Evolutionary conservation across 768 basidiomycete genomes (phyloP), one percentile per base, ranked within the genome.

Genomic region (Hericium coralloides): DNA sequence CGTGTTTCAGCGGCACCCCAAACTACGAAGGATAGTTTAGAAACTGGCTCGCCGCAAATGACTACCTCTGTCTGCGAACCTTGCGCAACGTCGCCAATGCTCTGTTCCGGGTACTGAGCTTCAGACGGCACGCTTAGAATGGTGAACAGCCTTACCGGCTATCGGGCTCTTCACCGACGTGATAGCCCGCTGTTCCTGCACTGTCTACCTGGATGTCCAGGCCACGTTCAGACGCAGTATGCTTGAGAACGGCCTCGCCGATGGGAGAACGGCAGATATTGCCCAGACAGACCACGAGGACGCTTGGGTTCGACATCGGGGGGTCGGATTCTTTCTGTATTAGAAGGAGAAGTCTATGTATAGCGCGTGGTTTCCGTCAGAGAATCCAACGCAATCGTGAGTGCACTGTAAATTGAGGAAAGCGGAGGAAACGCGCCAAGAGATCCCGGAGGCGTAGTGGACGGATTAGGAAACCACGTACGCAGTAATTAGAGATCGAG

Each of bases 221-320:
- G 12, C 82, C 82, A 37, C 88, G 82, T 63, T 83, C 77, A 51
- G 75, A 70, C 9, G 87, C 89, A 57, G 83, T 78, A 55, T 90
- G 77, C 58, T 73, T 76, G 31, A 95, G 76, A 22, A 95, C 89
- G 2, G 92, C 93, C 72, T 94, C 91, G 31, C 92, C 93, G 83
- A 95, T 91, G 0, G 93, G 92, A 22, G 90, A 92, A 37, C 93
- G 85, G 67, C 92, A 92, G 58, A 92, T 91, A 67, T 92, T 92
- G 12, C 89, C 89, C 57, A 91, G 70, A 62, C 90, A 92, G 38
- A 92, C 88, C 59, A 91, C 70, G 51, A 92, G 79, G 31, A 85
- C 87, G 54, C 81, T 74, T 3, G 66, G 66, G 43, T 45, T 45
- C 15, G 43, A 45, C 15, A 20, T 18, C 43, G 43, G 43, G 17